Evolutionary conservation across 2,329 filamentous ascomycete genomes (phyloP), one percentile per base, ranked within the genome.

Genomic region (Eurotiales sp.): DNA sequence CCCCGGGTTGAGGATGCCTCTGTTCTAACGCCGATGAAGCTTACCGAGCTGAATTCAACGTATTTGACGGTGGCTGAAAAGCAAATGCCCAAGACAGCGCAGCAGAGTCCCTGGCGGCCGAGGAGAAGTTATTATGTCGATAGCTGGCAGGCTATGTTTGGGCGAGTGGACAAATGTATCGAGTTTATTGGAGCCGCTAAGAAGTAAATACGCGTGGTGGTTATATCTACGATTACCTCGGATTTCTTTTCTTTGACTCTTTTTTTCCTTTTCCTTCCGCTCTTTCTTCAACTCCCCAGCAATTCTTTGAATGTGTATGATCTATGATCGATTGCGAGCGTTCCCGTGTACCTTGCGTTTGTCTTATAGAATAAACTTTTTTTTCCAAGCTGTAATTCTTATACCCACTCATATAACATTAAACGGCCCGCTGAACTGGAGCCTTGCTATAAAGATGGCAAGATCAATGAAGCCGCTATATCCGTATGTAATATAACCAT

Each of bases 21-120:
- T 0, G 51, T 40, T 6, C 8, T 52, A 17, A 52, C 51, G 25
- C 45, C 51, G 12, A 52, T 23, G 23, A 32, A 27, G 12, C 40
- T 72, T 30, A 51, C 74, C 37, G 70, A 69, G 27, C 59, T 74
- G 17, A 68, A 57, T 37, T 71, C 68, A n/a, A 73, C 69, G 8
- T 74, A 74, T 53, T 56, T 74, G 39, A 61, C 60, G n/a, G 57
- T 58, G 12, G 70, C 70, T 4, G 59, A 62, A 50, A 57, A 60
- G 27, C 36, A 55, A 1, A 52, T 74, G 17, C 72, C 72, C 15
- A 69, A 65, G 56, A 65, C 67, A 8, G 72, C 62, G 7, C 63
- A 72, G 48, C 62, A 63, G 42, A 67, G 64, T 5, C 72, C 72
- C 1, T 75, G 72, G 72, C 44, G 64, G 46, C 64, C 70, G 7